Conservation (phyloP, 2,329 filamentous ascomycete genomes). For the Coniella lustricola region DNA sequence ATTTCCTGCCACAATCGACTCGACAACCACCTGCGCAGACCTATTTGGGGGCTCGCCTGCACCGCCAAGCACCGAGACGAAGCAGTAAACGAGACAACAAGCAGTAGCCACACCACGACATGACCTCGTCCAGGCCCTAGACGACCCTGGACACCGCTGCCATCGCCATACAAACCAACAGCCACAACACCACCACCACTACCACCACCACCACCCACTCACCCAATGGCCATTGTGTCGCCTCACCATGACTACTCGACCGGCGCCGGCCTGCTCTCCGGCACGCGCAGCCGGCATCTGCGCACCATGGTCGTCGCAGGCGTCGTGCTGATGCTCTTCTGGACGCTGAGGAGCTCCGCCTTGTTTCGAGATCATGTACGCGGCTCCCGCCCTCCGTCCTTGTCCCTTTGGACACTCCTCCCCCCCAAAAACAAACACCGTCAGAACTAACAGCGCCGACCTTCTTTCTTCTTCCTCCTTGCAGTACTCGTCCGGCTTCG, state of each 20-base stretch:
- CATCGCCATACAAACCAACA: neutral
- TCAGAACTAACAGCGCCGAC: too few species aligned
- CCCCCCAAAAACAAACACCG: too few species aligned
- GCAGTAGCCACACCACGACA: too few species aligned
- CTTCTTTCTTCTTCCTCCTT: neutral
- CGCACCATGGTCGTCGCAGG: conserved; percentile 11
- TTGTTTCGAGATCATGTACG: conserved; percentile 2
- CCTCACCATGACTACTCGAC: neutral
- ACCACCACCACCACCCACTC: neutral
- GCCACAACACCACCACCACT: neutral
- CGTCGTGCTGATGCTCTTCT: conserved; percentile 8
- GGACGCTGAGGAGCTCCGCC: conserved; percentile 7
- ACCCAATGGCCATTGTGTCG: conserved; percentile 8
- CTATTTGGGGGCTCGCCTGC: too few species aligned
- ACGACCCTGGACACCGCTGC: too few species aligned
- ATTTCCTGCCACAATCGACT: too few species aligned
- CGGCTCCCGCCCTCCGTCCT: neutral
- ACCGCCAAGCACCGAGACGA: too few species aligned
- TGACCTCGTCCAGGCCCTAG: neutral
- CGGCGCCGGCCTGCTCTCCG: conserved; percentile 7
- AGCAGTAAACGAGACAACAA: too few species aligned
- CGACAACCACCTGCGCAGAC: too few species aligned
- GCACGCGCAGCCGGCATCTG: conserved; percentile 8
- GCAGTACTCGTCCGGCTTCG: conserved; percentile 12
- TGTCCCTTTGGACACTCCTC: neutral